Conservation (phyloP, 2,329 filamentous ascomycete genomes). For the Aspergillus sp. region DNA sequence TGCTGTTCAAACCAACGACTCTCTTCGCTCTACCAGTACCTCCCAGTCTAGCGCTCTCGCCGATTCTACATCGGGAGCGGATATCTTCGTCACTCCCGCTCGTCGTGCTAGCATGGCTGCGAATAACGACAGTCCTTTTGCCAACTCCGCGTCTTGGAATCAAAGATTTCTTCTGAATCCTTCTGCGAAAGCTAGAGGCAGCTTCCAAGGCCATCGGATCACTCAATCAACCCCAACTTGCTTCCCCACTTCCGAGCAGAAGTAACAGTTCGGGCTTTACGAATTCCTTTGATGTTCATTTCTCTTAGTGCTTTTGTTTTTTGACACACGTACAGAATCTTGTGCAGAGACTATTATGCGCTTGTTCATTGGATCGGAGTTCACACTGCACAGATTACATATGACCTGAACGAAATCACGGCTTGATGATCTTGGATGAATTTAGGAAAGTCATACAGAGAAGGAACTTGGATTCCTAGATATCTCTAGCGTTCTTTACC, state of each 20-base stretch:
- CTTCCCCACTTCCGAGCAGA: slow-evolving; percentile 8
- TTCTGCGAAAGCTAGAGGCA: neutral
- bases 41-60: slow-evolving; percentile 1
- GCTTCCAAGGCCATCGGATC: slow-evolving; percentile 18
- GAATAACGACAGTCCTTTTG: neutral
- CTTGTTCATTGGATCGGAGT: neutral
- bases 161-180: slow-evolving; percentile 12
- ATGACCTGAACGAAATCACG: neutral
- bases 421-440: neutral
- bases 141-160: slow-evolving; percentile 10
- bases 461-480: neutral
- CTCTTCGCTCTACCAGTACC: slow-evolving; percentile 1
- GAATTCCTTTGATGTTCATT: neutral
- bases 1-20: neutral
- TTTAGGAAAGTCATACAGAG: neutral
- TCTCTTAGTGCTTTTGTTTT: neutral
- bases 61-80: slow-evolving; percentile 6
- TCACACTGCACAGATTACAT: neutral
- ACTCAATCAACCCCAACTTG: slow-evolving; percentile 24
- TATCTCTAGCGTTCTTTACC: neutral
- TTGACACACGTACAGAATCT: neutral
- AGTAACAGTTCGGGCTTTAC: neutral
- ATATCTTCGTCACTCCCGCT: slow-evolving; percentile 7
- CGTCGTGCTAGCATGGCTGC: slow-evolving; percentile 16
- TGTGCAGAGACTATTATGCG: neutral